phyloP scores from a whole-genome alignment of 345 rosid genomes.

The Heritiera fomes region DNA sequence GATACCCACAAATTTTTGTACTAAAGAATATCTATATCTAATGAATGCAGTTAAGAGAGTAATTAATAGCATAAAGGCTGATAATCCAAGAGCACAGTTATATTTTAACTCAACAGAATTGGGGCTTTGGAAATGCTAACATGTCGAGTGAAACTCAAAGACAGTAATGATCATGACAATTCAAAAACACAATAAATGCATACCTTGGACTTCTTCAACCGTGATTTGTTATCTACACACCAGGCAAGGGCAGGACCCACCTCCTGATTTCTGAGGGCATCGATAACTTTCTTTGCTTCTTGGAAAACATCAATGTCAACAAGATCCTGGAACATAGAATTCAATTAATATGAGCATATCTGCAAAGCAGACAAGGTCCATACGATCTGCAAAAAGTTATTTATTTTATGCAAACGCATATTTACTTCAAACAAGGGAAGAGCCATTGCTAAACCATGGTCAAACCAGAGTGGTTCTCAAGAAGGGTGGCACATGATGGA shows the following conservation, averaged over 20 bases:
- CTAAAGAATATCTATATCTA: neutral
- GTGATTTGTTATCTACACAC: slow-evolving; percentile 89
- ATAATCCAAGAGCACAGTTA: neutral
- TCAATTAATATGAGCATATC: slow-evolving; percentile 2
- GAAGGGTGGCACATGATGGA: neutral
- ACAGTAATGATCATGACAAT: neutral
- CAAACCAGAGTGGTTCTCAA: neutral
- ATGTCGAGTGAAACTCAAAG: neutral
- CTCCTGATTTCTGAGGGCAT: slow-evolving; percentile 80
- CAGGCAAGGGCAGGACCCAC: slow-evolving; percentile 83
- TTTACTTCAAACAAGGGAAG: neutral
- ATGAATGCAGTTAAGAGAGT: neutral
- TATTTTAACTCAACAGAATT: neutral
- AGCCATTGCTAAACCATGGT: neutral
- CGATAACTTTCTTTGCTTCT: slow-evolving; percentile 84
- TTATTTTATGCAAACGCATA: neutral
- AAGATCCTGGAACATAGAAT: slow-evolving; percentile 63
- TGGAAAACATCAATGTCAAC: slow-evolving; percentile 89
- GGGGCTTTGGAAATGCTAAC: neutral
- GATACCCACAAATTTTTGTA: neutral
- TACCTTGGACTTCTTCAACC: slow-evolving; percentile 95
- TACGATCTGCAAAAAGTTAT: neutral
- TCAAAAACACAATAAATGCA: neutral
- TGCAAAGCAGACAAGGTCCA: neutral
- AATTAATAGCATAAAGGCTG: neutral